Base-by-base conservation (phyloP, 2,329 filamentous ascomycete species). In the Microdochium bolleyi region DNA sequence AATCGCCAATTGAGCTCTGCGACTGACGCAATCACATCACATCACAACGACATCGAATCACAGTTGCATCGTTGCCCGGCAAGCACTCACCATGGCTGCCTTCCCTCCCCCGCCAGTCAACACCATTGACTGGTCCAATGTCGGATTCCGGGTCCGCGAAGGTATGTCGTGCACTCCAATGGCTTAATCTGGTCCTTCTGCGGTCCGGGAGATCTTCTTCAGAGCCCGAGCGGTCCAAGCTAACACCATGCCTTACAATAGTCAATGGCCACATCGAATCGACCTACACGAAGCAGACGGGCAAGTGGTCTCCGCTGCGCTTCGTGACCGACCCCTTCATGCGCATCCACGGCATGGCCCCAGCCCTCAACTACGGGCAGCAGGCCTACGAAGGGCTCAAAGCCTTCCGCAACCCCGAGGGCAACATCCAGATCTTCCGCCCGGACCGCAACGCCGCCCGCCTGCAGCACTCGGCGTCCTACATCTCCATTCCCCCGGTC, bases 371-470 rank as follows among this genome's bases (percentile, higher is more conserved):
- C 79, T 99, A 99, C 70, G 91, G 92, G 54, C 91, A 96, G 67
- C 94, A 97, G 74, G 92, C 90, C 63, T 99, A 95, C 76, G 94
- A 99, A 70, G 94, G 94, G n/a, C 84, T 97, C 68, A 97, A 97
- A 72, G 92, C 92, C 52, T 96, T 96, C 80, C 90, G 92, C 57
- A 76, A 79, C 2, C 88, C 90, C 19, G 75, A 79, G 54, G 82
- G 87, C 68, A 67, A 76, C 55, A 92, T 97, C 73, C 83, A 84
- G 67, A 82, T 97, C 68, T 97, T 97, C 82, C 87, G 92, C 3
- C 89, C 92, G 0, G 79, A 85, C 64, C 84, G 86, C 66, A 97
- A 97, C 69, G 94, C 92, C 37, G 71, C 74, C 44, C 89, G 92
- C 55, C 83, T 97, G 77, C 87, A 90, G 67, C 84, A 91, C 74